Percentiles rank a stretch among this genome's conserved stretches.
Conservation (phyloP, 345 rosid species). For the Arabidopsis arenosa region DNA sequence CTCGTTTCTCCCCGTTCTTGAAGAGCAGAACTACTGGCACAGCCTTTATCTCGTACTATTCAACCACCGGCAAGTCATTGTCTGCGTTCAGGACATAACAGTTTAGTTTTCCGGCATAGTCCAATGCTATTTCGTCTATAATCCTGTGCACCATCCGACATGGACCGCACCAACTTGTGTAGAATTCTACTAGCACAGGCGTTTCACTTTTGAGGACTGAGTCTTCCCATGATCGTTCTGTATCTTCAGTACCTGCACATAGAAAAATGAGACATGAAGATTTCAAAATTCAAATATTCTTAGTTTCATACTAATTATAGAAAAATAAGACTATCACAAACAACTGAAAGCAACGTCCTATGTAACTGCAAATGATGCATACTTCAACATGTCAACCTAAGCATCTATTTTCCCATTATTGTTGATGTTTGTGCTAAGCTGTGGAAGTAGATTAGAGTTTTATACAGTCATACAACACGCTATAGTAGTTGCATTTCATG, state of each 20-base stretch:
- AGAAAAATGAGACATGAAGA: not conserved
- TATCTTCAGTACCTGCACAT: constrained; percentile 65
- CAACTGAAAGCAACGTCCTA: too few relatives aligned
- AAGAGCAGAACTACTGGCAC: constrained; percentile 89
- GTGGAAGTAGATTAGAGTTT: too few relatives aligned
- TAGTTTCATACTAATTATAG: not conserved
- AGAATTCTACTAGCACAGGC: constrained; percentile 88
- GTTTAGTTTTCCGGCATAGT: constrained; percentile 71
- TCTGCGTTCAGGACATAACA: constrained; percentile 81
- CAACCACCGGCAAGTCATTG: constrained; percentile 65
- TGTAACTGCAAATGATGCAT: too few relatives aligned
- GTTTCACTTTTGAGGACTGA: constrained; percentile 63
- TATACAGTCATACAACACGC: too few relatives aligned
- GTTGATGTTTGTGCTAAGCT: too few relatives aligned
- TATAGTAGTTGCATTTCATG: too few relatives aligned
- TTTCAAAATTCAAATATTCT: not conserved
- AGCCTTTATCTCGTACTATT: constrained; percentile 82
- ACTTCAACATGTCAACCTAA: too few relatives aligned
- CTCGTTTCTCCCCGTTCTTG: constrained; percentile 82
- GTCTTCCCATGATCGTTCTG: constrained; percentile 67
- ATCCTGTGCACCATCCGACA: constrained; percentile 67
- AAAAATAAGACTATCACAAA: not conserved
- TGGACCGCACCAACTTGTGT: constrained; percentile 89
- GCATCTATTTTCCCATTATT: too few relatives aligned
- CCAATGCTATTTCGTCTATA: constrained; percentile 82